Percentiles rank a stretch among this genome's conserved stretches.
Conservation (phyloP, 2,329 filamentous ascomycete species). For the Pyrenophora teres region DNA sequence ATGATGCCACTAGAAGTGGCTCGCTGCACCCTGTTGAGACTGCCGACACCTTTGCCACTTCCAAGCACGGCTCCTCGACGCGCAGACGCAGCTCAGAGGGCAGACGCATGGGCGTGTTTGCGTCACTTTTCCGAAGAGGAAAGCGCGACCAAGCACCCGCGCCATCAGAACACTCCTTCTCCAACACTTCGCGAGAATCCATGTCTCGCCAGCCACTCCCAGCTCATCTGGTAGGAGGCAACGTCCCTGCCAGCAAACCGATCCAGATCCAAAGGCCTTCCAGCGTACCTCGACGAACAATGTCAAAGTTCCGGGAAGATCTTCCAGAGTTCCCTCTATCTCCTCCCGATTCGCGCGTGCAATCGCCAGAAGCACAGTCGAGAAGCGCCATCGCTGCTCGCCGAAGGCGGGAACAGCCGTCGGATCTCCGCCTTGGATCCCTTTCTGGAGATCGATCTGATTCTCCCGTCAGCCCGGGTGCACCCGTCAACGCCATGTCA, state of each 20-base stretch:
- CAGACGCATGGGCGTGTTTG: constrained; percentile 43
- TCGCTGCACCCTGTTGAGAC: constrained; percentile 42
- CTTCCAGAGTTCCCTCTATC: constrained; percentile 84
- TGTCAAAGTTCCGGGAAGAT: constrained; percentile 91
- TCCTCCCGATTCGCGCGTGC: constrained; percentile 80
- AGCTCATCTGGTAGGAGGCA: constrained; percentile 52
- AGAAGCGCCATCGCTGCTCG: constrained; percentile 49
- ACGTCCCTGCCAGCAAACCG: constrained; percentile 43
- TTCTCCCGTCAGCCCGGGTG: constrained; percentile 48
- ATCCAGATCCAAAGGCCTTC: constrained; percentile 54
- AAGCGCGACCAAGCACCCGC: constrained; percentile 60
- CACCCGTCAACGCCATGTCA: constrained; percentile 58
- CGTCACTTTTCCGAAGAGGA: constrained; percentile 70
- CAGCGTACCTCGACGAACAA: constrained; percentile 73
- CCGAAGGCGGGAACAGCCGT: constrained; percentile 46
- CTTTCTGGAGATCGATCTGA: constrained; percentile 46
- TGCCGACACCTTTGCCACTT: constrained; percentile 34
- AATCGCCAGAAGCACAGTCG: constrained; percentile 71
- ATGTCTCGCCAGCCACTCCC: constrained; percentile 65
- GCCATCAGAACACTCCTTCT: constrained; percentile 74
- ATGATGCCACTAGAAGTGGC: constrained; percentile 39
- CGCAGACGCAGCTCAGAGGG: constrained; percentile 44
- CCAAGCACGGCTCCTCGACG: constrained; percentile 30
- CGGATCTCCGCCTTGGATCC: constrained; percentile 37
- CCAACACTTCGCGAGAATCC: constrained; percentile 88